phyloP scores from a whole-genome alignment of 2,329 filamentous ascomycete genomes.

The Sarocladium brachiariae region DNA sequence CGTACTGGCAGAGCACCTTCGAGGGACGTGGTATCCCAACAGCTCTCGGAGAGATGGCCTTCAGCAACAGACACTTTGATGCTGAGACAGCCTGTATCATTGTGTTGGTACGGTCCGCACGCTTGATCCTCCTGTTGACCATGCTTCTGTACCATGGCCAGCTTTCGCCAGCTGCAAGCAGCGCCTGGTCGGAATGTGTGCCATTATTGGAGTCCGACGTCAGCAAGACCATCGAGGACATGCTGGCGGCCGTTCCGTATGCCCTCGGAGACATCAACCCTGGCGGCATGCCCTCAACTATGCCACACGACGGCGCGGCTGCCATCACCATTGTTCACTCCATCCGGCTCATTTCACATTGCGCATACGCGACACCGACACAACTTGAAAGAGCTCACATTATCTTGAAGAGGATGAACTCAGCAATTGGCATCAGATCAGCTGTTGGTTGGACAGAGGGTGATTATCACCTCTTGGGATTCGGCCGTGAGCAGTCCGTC shows the following conservation, averaged over 20 bases:
- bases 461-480: background rate
- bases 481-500: background rate
- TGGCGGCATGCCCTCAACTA: conserved; percentile 16
- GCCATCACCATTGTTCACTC: conserved; percentile 25
- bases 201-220: conserved; percentile 19
- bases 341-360: conserved; percentile 24
- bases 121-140: conserved; percentile 23
- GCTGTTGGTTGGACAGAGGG: conserved; percentile 15
- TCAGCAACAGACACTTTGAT: conserved; percentile 19
- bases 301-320: conserved; percentile 23
- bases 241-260: conserved; percentile 23
- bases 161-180: conserved; percentile 10
- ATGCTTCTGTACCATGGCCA: conserved; percentile 20
- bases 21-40: conserved; percentile 21
- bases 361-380: conserved; percentile 19
- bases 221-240: conserved; percentile 22
- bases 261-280: conserved; percentile 23
- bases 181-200: conserved; percentile 8
- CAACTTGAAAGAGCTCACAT: conserved; percentile 17
- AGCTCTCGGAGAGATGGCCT: conserved; percentile 19
- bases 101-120: conserved; percentile 23
- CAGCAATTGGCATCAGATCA: conserved; percentile 22
- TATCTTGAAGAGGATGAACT: conserved; percentile 21
- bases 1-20: conserved; percentile 25
- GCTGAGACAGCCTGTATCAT: conserved; percentile 26